Evolutionary conservation across 495 filamentous ascomycete species (phyloP), one percentile per base, ranked within the genome.

Genomic region (Penicillium cataractarum): DNA sequence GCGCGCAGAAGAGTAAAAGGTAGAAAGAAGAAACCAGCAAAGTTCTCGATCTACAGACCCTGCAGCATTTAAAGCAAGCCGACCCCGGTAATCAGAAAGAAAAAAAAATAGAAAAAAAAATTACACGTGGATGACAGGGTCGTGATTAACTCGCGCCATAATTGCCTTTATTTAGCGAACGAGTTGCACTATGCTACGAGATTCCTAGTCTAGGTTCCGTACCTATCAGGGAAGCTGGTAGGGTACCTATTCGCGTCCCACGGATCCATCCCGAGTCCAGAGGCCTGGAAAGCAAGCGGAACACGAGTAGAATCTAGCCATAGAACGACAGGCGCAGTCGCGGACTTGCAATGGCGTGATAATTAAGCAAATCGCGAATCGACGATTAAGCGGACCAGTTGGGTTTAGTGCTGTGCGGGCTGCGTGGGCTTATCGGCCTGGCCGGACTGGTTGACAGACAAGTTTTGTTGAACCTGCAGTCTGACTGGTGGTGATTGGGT

Each of bases 311-410:
- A 24, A 46, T 24, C 19, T 12, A 13, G 8, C 42, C 42, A 46
- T 24, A 21, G 13, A 19, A 21, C 19, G n/a, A n/a, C n/a, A 9
- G 0, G 2, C 21, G 39, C 17, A 2, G 19, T 29, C 29, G 26
- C 4, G 21, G 33, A 0, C 9, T 48, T n/a, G 26, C 17, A 15
- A 59, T 59, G 57, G 32, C 57, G 57, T 51, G 44, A 59, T 59
- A 59, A 52, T 59, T 29, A 59, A 59, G 46, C 32, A 52, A 51
- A 59, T 59, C 57, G 48, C 57, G 57, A 59, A 51, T 37, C 31
- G 17, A 26, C 51, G 29, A 54, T 32, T 48, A 46, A 12, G 17
- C 29, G n/a, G 31, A 46, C 42, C 3, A 24, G 42, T 46, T 46
- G 19, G 42, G 42, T 46, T 46, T 46, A 46, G 42, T 54, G 17